These are phyloP conservation scores for Penicillium malachiteum DNA, from an alignment of 495 filamentous ascomycete genomes.

Conservation along the genomic window DNA sequence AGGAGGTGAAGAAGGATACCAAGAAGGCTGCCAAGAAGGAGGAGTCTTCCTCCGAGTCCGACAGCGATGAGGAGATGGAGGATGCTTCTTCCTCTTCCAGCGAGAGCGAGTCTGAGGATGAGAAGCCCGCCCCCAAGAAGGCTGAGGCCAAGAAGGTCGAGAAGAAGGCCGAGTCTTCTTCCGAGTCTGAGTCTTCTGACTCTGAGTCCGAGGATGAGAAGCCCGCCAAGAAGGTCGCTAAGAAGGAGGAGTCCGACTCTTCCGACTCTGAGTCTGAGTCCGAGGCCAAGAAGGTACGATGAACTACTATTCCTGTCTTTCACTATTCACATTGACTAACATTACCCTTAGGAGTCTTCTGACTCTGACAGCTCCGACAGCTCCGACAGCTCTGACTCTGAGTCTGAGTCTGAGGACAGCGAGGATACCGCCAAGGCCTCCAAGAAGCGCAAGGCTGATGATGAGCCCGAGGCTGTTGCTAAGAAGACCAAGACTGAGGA, in stretches of 20 bases:
- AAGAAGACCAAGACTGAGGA: slow-evolving; percentile 86
- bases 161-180: slow-evolving; percentile 15
- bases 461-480: slow-evolving; percentile 56
- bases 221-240: slow-evolving; percentile 38
- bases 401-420: slow-evolving; percentile 50
- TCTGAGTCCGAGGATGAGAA: slow-evolving; percentile 31
- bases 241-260: slow-evolving; percentile 27
- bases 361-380: slow-evolving; percentile 33
- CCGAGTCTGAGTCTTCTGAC: slow-evolving; percentile 28
- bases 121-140: slow-evolving; percentile 32
- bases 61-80: slow-evolving; percentile 35
- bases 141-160: slow-evolving; percentile 13
- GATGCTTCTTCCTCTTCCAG: slow-evolving; percentile 26
- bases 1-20: slow-evolving; percentile 30
- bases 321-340: slow-evolving; percentile 7
- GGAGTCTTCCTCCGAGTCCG: slow-evolving; percentile 39
- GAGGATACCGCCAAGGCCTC: slow-evolving; percentile 49
- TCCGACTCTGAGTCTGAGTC: slow-evolving; percentile 37
- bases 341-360: slow-evolving; percentile 25
- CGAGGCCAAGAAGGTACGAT: slow-evolving; percentile 41
- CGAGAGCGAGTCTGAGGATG: slow-evolving; percentile 32
- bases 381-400: slow-evolving; percentile 40
- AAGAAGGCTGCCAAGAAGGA: slow-evolving; percentile 32
- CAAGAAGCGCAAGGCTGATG: slow-evolving; percentile 91
- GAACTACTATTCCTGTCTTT: background rate